Conservation (phyloP, 495 filamentous ascomycete species). For the Penicillium pancosmium region DNA sequence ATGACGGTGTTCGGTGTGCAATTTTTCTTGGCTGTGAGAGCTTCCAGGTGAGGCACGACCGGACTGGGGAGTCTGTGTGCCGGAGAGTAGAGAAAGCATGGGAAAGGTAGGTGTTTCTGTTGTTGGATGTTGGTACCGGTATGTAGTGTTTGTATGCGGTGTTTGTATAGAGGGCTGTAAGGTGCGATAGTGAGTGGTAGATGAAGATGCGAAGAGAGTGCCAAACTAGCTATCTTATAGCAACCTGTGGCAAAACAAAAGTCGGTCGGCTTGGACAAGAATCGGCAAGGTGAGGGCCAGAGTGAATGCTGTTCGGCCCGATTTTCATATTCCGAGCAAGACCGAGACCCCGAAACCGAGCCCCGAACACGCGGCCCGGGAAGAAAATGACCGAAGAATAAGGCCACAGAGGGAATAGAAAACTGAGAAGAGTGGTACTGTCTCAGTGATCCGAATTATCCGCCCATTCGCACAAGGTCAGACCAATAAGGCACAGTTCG, state of each 20-base stretch:
- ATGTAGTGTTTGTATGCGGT: background rate
- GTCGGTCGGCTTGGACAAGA: background rate
- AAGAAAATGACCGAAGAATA: background rate
- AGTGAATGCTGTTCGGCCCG: background rate
- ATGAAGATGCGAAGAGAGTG: background rate
- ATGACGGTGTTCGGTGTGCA: background rate
- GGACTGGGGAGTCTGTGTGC: slow-evolving; percentile 26
- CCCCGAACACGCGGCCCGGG: background rate
- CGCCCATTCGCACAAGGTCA: too few relatives aligned
- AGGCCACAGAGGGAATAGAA: background rate
- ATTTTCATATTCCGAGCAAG: background rate
- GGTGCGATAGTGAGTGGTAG: background rate
- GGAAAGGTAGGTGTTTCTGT: background rate
- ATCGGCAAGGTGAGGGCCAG: background rate
- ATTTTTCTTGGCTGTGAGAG: slow-evolving; percentile 7
- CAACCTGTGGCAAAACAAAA: background rate
- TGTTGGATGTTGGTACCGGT: background rate
- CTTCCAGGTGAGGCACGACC: slow-evolving; percentile 18
- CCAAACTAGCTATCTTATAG: background rate
- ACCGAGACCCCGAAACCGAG: slow-evolving; percentile 9
- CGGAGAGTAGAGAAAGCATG: slow-evolving; percentile 24
- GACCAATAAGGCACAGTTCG: too few relatives aligned
- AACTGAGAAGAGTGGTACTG: background rate
- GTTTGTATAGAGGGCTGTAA: background rate
- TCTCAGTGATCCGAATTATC: too few relatives aligned